A percentile compares a stretch with the other conserved stretches of the same genome.
phyloP scores from a whole-genome alignment of 257 asterid species.

The Anisodus acutangulus region DNA sequence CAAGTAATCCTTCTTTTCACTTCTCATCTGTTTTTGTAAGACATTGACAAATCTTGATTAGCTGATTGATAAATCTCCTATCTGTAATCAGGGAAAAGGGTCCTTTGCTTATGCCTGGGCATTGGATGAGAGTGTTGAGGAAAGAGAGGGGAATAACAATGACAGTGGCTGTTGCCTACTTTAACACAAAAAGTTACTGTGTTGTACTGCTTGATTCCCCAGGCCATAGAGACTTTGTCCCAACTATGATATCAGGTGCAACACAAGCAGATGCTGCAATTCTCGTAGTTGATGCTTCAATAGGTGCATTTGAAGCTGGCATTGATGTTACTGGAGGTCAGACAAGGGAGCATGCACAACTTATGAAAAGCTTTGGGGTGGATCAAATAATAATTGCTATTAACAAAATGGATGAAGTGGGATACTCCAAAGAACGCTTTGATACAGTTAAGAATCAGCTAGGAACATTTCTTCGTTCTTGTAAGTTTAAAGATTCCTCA shows the following conservation, averaged over 20 bases:
- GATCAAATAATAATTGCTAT: constrained; percentile 84
- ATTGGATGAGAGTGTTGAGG: constrained; percentile 94
- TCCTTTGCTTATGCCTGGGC: constrained; percentile 99
- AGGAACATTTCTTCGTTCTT: constrained; percentile 74
- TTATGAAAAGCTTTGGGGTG: constrained; percentile 92
- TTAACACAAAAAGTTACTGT: constrained; percentile 68
- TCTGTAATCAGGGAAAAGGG: constrained; percentile 80
- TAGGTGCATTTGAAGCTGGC: constrained; percentile 94
- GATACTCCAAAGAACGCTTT: constrained; percentile 80
- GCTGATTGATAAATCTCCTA: constrained; percentile 29
- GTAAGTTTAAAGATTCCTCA: constrained; percentile 80
- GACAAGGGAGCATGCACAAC: constrained; percentile 91
- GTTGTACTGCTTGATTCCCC: constrained; percentile 97
- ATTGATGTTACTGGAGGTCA: constrained; percentile 82
- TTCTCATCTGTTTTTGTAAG: not conserved
- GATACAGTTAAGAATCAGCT: constrained; percentile 72
- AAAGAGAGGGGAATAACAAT: constrained; percentile 97
- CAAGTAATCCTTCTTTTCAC: constrained; percentile 47
- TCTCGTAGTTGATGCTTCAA: constrained; percentile 85
- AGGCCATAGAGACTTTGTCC: constrained; percentile 95
- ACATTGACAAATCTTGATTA: constrained; percentile 23
- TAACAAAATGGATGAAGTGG: constrained; percentile 93
- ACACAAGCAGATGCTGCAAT: constrained; percentile 99
- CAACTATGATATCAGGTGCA: constrained; percentile 99
- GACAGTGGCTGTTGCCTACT: constrained; percentile 95